Evolutionary conservation across 2,329 filamentous ascomycete species (phyloP).

Genomic region (Emergomyces orientalis): DNA sequence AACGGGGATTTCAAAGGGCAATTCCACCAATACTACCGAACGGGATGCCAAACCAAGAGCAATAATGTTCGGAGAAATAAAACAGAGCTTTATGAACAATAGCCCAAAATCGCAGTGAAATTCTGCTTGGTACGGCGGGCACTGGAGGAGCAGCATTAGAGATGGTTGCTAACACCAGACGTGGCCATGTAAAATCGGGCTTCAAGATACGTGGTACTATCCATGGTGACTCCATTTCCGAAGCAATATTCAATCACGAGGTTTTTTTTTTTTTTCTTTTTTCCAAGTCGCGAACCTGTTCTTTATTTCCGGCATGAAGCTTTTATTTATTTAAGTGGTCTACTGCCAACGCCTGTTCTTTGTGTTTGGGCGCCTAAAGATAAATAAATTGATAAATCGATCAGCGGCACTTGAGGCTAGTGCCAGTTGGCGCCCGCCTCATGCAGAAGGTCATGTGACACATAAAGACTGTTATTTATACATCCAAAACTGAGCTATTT

Average conservation of each 20-base stretch:
- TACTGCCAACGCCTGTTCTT: no score
- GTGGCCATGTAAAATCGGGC: constrained; percentile 24
- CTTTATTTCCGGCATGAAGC: no score
- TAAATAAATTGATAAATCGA: no score
- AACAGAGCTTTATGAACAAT: constrained; percentile 24
- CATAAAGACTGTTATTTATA: no score
- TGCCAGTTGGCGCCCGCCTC: no score
- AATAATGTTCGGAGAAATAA: constrained; percentile 27
- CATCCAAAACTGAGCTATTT: no score
- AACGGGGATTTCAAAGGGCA: constrained; percentile 34
- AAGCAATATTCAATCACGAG: background rate
- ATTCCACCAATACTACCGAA: constrained; percentile 23
- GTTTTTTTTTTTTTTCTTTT: no score
- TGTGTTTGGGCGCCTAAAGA: no score
- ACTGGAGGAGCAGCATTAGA: constrained; percentile 19
- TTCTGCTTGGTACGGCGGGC: constrained; percentile 16
- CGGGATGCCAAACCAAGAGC: constrained; percentile 20
- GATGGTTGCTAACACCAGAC: constrained; percentile 15
- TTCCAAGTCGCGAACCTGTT: no score
- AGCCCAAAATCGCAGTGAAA: constrained; percentile 20
- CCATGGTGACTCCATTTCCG: constrained; percentile 11
- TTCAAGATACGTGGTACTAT: constrained; percentile 18
- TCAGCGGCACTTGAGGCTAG: no score
- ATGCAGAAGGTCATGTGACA: no score
- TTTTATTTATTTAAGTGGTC: no score